Base-by-base conservation (phyloP, 2,329 filamentous ascomycete species). In the Penicillium sp. region DNA sequence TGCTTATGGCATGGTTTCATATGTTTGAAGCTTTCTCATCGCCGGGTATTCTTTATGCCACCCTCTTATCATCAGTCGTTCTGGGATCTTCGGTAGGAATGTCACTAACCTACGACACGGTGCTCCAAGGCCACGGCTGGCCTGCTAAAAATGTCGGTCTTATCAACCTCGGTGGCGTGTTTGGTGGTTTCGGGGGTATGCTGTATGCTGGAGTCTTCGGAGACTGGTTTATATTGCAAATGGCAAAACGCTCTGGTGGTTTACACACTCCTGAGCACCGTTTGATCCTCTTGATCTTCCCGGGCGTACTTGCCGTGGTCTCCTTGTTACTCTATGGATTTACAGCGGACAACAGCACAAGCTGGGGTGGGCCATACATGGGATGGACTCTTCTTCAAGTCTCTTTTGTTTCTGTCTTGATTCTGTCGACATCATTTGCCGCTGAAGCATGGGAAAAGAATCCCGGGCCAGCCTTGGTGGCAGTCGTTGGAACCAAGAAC, bases 51-150 rank as follows among this genome's bases (percentile, higher is more conserved):
- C 54, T 75, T 16, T 77, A 68, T 44, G 70, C 73, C 2, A 71
- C 74, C 3, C 62, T 77, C 8, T 55, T 71, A 0, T 67, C 71
- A 4, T 74, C 74, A 3, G 73, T 75, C 38, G 63, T 67, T 2
- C 68, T 77, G 0, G 75, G 72, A 4, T 66, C 63, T n/a, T 66
- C 63, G 16, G 70, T 77, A 22, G 70, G 70, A 21, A 74, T 77
- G 54, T 72, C 71, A 1, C 61, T 76, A 9, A 72, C 70, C 1
- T 77, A 77, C 54, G 67, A 71, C 49, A 63, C 69, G 1, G 68
- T 78, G 3, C 63, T 77, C 6, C 59, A 67, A 14, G 61, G 57
- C 31, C 76, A 74, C 48, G 58, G 65, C 53, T 76, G 74, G 72
- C 39, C 64, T 14, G 55, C 64, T 3, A 46, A 55, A 46, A 62